Base-by-base conservation (phyloP, 345 rosid genomes). In the Pseudoturritis turrita region DNA sequence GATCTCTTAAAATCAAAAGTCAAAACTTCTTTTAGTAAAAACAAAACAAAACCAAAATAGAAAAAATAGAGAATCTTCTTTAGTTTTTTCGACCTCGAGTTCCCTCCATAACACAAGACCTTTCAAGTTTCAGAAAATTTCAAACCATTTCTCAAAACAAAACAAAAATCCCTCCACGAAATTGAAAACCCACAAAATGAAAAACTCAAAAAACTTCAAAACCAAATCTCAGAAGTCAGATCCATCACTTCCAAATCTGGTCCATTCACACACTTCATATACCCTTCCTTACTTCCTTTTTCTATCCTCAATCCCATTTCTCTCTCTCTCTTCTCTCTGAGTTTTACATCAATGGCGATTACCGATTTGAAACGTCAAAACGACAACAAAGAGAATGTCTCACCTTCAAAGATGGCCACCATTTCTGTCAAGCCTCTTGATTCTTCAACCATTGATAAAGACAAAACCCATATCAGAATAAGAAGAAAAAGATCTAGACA, bases 51-150 rank as follows among this genome's bases (percentile, higher is more conserved):
- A 73, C 72, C 60, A 59, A 63, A 63, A 55, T 13, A 47, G 53
- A 29, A 29, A 33, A 28, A 31, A 76, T 49, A 17, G 17, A 41
- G 19, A 61, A 41, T 62, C 57, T 47, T 65, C n/a, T 25, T 8
- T 26, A 56, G n/a, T 46, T 10, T 29, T 62, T 73, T 43, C 77
- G 37, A 53, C 45, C 56, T 2, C 23, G 47, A 33, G 14, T 76
- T 76, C 79, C 79, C 79, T 76, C 79, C 79, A 76, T 25, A 62
- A 35, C 70, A 53, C 65, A 60, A 17, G 28, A 19, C 12, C n/a
- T 29, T 74, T 17, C 36, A 49, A 14, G 44, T 28, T 74, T 66
- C 39, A 33, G 21, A 39, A 54, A 21, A 7, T 59, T 50, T 45
- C 33, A 40, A 68, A 76, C 58, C 57, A 60, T 33, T n/a, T 47